Conservation (phyloP, 495 filamentous ascomycete species). For the Cudoniella acicularis region DNA sequence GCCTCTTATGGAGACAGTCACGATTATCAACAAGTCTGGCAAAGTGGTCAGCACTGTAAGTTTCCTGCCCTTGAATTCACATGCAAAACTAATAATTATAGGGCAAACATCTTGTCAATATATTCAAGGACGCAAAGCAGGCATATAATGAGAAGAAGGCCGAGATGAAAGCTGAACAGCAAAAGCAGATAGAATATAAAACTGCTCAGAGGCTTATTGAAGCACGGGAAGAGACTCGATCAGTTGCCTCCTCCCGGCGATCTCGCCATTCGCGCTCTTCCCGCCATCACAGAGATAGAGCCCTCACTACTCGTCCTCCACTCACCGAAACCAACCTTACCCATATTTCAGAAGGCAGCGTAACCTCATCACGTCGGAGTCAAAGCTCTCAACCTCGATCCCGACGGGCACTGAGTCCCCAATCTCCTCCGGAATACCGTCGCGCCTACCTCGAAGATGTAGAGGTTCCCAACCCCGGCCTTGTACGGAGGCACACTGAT, state of each 20-base stretch:
- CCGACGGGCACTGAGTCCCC: slow-evolving; percentile 1
- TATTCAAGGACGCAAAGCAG: slow-evolving; percentile 83
- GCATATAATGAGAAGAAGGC: slow-evolving; percentile 83
- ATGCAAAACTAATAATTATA: slow-evolving; percentile 30
- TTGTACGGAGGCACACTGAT: slow-evolving; percentile 24
- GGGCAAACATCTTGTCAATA: slow-evolving; percentile 82
- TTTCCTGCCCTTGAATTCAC: slow-evolving; percentile 10
- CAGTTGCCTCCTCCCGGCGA: slow-evolving; percentile 38
- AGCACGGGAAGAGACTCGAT: slow-evolving; percentile 33
- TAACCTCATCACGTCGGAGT: slow-evolving; percentile 17
- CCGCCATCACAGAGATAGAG: slow-evolving; percentile 12
- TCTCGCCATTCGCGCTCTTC: slow-evolving; percentile 20
- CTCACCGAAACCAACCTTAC: slow-evolving; percentile 17
- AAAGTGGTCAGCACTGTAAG: slow-evolving; percentile 89
- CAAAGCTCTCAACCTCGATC: slow-evolving; percentile 18
- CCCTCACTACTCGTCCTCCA: slow-evolving; percentile 14
- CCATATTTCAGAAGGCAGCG: slow-evolving; percentile 22
- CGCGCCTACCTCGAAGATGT: slow-evolving; percentile 39
- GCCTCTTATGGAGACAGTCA: slow-evolving; percentile 65
- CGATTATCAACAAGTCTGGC: slow-evolving; percentile 87
- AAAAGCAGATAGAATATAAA: slow-evolving; percentile 43
- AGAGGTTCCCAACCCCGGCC: slow-evolving; percentile 13
- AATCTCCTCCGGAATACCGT: slow-evolving; percentile 23
- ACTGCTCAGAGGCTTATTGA: slow-evolving; percentile 18
- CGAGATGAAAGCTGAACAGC: slow-evolving; percentile 62